These are phyloP conservation scores for Strobilomyces dryophilus DNA, from an alignment of 768 basidiomycete genomes.

Conservation along the genomic window DNA sequence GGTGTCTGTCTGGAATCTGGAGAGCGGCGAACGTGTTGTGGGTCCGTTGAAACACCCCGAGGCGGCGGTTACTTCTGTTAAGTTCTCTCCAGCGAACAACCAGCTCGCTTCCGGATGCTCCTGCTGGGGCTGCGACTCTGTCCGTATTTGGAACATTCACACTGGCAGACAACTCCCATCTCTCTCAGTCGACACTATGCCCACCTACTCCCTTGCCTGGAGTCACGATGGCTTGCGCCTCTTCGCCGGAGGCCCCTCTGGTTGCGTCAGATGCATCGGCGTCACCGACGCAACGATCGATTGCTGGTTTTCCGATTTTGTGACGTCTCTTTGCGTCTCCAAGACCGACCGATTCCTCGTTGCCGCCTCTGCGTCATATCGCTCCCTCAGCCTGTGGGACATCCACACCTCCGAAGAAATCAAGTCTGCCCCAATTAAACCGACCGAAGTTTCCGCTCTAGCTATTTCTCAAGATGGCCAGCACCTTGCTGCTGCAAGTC, in stretches of 20 bases:
- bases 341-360: conserved; percentile 3
- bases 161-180: conserved; percentile 7
- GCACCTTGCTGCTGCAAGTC: background rate
- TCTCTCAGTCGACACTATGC: background rate
- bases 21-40: background rate
- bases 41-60: background rate
- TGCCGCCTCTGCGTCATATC: conserved; percentile 1
- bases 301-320: background rate
- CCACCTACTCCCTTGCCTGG: conserved; percentile 6
- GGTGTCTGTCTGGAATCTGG: background rate
- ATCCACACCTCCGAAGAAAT: background rate
- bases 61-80: conserved; percentile 1
- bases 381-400: conserved; percentile 9
- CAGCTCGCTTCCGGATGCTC: conserved; percentile 7
- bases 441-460: background rate
- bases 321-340: conserved; percentile 6
- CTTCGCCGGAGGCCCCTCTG: conserved; percentile 8
- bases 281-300: background rate
- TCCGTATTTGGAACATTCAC: conserved; percentile 5
- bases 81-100: conserved; percentile 5
- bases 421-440: background rate
- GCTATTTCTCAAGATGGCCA: conserved; percentile 5
- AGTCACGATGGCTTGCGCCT: conserved; percentile 1
- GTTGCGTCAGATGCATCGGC: conserved; percentile 6
- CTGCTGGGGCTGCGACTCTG: background rate